Evolutionary conservation across 129 eudicot genomes (phyloP), one percentile per base, ranked within the genome.

Genomic region (sunflower (Helianthus annuus)): DNA sequence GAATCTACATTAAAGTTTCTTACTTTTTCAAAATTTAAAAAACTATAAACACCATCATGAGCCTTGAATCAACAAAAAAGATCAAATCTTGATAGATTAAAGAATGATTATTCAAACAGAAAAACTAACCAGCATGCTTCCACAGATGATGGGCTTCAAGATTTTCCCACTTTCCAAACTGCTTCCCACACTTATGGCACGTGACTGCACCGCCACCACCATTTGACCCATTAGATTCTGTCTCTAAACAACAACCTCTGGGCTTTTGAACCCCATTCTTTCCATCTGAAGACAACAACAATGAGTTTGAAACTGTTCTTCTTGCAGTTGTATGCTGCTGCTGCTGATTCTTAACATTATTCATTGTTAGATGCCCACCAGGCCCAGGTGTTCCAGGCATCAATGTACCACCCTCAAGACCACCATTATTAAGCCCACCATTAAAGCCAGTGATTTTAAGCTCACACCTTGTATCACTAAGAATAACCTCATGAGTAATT

Each of bases 121-220:
- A 15, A 40, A 39, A 53, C 5, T 79, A 72, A 78, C 82, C 87
- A 71, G 86, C 93, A 82, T 95, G 99, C 72, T 88, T 95, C 19
- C 96, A 88, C 39, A 95, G 91, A 78, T 95, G 99, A 78, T 90
- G 99, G 69, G 96, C 87, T 86, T 95, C 99, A 84, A 95, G 97
- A 80, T 86, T 81, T 69, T 95, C 97, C 94, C 91, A 90, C 73
- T 88, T 95, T 36, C 89, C 92, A 81, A 95, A 95, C 65, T 90
- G 97, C 54, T 90, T 91, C 11, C 97, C 96, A 84, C 99, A 95
- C 84, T 95, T 95, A 68, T 88, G 99, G 75, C 99, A 95, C 38
- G 85, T 80, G 70, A 83, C 86, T 71, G 82, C 34, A 56, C 77
- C 82, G 22, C 64, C 83, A 81, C 77, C 82, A 34, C 64, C 83